A percentile compares a stretch with the other conserved stretches of the same genome.
Conservation (phyloP, 169 alveolate species). For the Plasmodium cynomolgi region DNA sequence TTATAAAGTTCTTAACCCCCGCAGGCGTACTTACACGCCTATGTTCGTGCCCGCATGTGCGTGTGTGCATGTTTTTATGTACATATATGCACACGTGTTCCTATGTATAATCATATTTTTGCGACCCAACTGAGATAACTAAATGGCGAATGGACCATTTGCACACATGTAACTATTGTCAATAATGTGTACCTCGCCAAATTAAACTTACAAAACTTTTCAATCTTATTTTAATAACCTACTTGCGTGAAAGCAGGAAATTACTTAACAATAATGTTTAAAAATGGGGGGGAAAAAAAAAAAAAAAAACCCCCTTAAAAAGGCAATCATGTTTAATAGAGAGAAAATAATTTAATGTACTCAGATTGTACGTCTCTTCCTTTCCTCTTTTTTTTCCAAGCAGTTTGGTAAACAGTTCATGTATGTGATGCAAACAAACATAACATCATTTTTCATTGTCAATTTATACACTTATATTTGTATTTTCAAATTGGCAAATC, state of each 20-base stretch:
- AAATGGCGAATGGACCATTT: conserved; percentile 6
- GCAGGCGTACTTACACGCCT: background rate
- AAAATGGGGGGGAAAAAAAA: background rate
- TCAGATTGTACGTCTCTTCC: background rate
- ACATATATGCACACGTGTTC: background rate
- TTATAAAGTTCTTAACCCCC: background rate
- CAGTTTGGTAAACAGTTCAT: background rate
- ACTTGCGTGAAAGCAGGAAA: background rate
- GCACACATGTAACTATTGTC: background rate
- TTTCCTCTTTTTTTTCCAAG: background rate
- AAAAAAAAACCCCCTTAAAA: background rate
- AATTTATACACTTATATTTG: conserved; percentile 58
- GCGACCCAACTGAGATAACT: background rate
- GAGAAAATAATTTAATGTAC: background rate
- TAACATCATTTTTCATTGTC: conserved; percentile 63
- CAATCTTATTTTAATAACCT: background rate
- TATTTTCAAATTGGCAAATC: conserved; percentile 75
- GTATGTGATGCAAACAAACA: conserved; percentile 16
- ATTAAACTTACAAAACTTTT: background rate
- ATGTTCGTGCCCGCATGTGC: background rate
- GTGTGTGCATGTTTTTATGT: background rate
- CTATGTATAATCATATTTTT: background rate
- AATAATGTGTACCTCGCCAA: background rate
- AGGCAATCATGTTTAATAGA: background rate
- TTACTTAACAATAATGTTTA: background rate